phyloP scores from a whole-genome alignment of 352 stramenopile genomes.

The Pythium coloratum region DNA sequence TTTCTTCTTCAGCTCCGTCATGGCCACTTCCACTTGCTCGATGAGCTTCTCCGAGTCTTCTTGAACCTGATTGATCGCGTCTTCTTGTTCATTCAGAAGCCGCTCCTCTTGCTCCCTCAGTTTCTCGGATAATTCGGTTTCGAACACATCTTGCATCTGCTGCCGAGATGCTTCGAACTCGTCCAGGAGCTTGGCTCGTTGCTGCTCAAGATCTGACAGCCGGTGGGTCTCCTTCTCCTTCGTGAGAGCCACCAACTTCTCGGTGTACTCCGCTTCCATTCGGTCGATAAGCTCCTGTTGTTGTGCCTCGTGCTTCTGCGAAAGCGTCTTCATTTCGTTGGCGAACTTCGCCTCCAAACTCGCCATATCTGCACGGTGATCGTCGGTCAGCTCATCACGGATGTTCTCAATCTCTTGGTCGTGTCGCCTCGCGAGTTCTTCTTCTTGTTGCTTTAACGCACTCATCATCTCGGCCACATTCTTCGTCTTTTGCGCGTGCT shows the following conservation, averaged over 20 bases:
- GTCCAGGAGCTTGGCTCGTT: constrained; percentile 15
- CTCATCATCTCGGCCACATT: background rate
- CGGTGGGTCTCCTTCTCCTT: constrained; percentile 15
- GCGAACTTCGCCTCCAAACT: constrained; percentile 21
- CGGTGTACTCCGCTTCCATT: constrained; percentile 10
- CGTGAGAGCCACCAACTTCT: constrained; percentile 12
- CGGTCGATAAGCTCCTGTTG: background rate
- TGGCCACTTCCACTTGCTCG: constrained; percentile 70
- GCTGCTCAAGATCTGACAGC: constrained; percentile 1
- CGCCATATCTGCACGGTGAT: constrained; percentile 22
- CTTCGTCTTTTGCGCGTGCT: constrained; percentile 5
- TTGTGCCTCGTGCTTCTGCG: background rate
- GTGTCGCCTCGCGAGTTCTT: background rate
- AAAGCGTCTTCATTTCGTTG: constrained; percentile 3
- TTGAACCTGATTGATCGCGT: constrained; percentile 72
- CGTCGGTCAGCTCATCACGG: constrained; percentile 22
- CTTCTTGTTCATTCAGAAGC: constrained; percentile 62
- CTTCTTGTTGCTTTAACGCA: constrained; percentile 11
- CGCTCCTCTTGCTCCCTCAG: constrained; percentile 47
- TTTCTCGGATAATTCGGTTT: constrained; percentile 32
- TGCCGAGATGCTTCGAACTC: constrained; percentile 27
- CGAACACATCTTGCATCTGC: constrained; percentile 40
- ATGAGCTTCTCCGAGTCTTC: constrained; percentile 81
- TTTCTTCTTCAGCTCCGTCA: constrained; percentile 68
- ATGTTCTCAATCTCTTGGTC: constrained; percentile 16